These are phyloP conservation scores for Durusdinium trenchii DNA, from an alignment of 73 alveolate genomes.

Conservation along the genomic window DNA sequence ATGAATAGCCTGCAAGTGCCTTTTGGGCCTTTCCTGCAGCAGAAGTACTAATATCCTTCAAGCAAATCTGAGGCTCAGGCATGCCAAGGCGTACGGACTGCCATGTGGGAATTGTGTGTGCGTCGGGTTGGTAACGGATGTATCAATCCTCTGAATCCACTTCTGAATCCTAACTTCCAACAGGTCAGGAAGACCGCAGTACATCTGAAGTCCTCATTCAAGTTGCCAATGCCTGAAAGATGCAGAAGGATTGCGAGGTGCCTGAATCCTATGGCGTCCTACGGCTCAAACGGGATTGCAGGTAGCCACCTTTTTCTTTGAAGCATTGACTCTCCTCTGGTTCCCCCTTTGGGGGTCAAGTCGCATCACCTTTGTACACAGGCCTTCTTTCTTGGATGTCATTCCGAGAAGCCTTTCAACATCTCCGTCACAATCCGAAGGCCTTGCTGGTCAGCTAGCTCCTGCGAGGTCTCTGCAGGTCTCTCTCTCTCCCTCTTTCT, in stretches of 20 bases:
- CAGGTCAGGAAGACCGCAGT: not conserved
- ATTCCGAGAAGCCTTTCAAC: not conserved
- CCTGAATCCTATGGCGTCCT: no score
- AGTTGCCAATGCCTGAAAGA: conserved; percentile 19
- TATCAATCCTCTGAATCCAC: no score
- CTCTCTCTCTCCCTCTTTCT: not conserved
- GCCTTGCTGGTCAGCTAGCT: conserved; percentile 75
- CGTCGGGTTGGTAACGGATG: not conserved
- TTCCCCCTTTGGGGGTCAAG: not conserved
- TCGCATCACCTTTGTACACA: not conserved
- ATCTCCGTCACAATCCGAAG: conserved; percentile 56
- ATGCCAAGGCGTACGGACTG: conserved; percentile 52
- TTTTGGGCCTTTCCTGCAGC: no score
- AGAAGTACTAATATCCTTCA: no score
- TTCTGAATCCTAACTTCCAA: not conserved
- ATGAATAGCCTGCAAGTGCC: no score
- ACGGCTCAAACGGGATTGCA: no score
- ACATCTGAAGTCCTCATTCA: conserved; percentile 25
- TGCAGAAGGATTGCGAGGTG: no score
- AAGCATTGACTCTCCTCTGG: no score
- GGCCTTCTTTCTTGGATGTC: not conserved
- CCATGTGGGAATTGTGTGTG: not conserved
- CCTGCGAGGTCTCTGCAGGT: not conserved
- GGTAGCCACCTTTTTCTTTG: no score
- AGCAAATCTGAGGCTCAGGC: no score